A percentile compares a stretch with the other conserved stretches of the same genome.
Conservation (phyloP, 345 rosid species). For the Salix dunnii region DNA sequence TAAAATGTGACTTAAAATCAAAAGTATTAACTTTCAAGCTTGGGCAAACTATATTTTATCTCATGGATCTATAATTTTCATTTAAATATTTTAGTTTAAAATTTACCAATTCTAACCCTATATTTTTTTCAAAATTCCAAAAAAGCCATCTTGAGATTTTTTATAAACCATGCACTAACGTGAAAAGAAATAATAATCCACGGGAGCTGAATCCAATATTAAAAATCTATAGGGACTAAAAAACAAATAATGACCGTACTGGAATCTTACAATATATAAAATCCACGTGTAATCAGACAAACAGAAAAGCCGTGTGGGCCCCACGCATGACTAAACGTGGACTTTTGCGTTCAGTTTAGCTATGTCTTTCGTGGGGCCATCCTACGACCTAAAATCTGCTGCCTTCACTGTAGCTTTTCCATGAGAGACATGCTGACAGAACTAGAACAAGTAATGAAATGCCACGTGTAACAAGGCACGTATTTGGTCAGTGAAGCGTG, state of each 20-base stretch:
- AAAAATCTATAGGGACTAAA: background rate
- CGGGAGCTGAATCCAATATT: background rate
- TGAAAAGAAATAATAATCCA: background rate
- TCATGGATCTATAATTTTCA: too few relatives aligned
- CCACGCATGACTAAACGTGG: constrained; percentile 33
- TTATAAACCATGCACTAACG: background rate
- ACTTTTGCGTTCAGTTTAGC: constrained; percentile 50
- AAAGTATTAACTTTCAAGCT: too few relatives aligned
- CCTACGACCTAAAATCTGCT: background rate
- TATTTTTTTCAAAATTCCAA: too few relatives aligned
- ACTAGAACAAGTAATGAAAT: background rate
- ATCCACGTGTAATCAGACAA: constrained; percentile 15
- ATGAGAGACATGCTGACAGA: background rate
- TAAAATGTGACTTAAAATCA: too few relatives aligned
- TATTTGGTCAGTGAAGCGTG: background rate
- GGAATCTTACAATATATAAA: too few relatives aligned
- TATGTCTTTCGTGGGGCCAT: constrained; percentile 10
- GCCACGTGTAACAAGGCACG: background rate
- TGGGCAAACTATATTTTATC: too few relatives aligned
- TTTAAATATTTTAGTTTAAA: too few relatives aligned
- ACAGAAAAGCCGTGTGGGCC: constrained; percentile 52
- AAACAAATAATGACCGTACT: too few relatives aligned
- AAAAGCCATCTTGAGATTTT: too few relatives aligned
- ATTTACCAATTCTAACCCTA: too few relatives aligned
- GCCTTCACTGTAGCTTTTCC: background rate